These are phyloP conservation scores for Aphanoascus verrucosus DNA, from an alignment of 2,329 filamentous ascomycete genomes.

Conservation along the genomic window DNA sequence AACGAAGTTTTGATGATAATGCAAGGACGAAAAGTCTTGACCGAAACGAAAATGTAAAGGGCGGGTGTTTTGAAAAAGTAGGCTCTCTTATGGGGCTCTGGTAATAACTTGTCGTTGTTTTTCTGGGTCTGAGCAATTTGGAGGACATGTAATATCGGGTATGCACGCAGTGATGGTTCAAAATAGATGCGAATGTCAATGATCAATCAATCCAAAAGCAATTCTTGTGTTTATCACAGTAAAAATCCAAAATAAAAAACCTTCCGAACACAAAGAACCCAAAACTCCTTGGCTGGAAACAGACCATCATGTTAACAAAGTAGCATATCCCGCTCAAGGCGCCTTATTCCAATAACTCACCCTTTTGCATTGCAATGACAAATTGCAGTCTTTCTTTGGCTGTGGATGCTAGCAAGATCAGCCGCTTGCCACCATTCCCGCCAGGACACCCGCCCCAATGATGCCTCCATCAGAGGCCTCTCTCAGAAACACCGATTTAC, in stretches of 20 bases:
- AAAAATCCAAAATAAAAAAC: not conserved
- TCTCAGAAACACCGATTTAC: conserved; percentile 37
- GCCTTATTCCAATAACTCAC: not conserved
- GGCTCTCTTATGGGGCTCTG: not conserved
- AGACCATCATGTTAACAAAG: not conserved
- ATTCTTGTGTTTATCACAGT: not conserved
- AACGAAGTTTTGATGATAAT: not conserved
- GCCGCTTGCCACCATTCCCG: conserved; percentile 27
- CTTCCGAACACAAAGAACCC: not conserved
- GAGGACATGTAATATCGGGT: no score
- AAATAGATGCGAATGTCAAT: not conserved
- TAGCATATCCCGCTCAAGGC: not conserved
- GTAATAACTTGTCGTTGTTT: not conserved
- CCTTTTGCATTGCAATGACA: not conserved
- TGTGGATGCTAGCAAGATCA: not conserved
- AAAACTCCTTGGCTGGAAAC: not conserved
- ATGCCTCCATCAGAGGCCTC: conserved; percentile 42
- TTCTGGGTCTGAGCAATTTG: not conserved
- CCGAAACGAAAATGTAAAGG: no score
- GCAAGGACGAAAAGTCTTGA: not conserved
- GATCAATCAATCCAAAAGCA: not conserved
- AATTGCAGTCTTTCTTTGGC: not conserved
- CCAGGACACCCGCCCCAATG: conserved; percentile 41
- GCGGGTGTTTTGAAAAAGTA: not conserved
- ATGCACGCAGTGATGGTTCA: not conserved